These are phyloP conservation scores for Alternaria consortialis DNA, from an alignment of 2,329 filamentous ascomycete species.

Conservation along the genomic window DNA sequence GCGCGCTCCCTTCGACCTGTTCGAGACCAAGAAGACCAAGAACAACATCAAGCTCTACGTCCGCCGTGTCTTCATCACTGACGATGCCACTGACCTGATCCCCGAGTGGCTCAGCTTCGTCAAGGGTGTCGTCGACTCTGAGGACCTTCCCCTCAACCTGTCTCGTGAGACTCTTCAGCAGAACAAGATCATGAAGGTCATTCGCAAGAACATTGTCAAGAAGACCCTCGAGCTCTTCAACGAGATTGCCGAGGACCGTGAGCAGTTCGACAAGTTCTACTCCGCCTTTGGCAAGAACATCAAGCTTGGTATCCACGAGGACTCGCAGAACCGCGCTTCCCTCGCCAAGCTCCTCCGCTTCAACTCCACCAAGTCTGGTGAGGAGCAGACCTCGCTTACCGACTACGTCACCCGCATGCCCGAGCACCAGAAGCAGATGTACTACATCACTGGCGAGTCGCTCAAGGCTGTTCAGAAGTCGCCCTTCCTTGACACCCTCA, in stretches of 20 bases:
- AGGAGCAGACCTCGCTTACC: slow-evolving; percentile 90
- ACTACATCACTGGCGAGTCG: slow-evolving; percentile 99
- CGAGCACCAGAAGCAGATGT: slow-evolving; percentile 99
- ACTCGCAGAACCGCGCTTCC: slow-evolving; percentile 90
- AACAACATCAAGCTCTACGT: slow-evolving; percentile 99
- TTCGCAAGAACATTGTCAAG: slow-evolving; percentile 99
- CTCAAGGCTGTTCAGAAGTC: slow-evolving; percentile 98
- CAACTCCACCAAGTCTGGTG: slow-evolving; percentile 98
- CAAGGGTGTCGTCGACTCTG: slow-evolving; percentile 99
- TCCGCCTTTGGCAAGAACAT: slow-evolving; percentile 99
- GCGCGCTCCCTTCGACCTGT: slow-evolving; percentile 98
- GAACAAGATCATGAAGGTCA: slow-evolving; percentile 99
- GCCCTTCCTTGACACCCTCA: slow-evolving; percentile 97
- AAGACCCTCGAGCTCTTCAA: slow-evolving; percentile 99
- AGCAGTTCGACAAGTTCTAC: slow-evolving; percentile 99
- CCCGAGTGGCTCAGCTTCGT: slow-evolving; percentile 99
- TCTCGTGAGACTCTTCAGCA: slow-evolving; percentile 99
- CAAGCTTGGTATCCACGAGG: slow-evolving; percentile 99
- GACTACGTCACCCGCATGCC: slow-evolving; percentile 99
- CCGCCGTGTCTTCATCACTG: slow-evolving; percentile 99
- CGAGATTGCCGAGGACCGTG: slow-evolving; percentile 99
- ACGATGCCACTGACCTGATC: slow-evolving; percentile 98
- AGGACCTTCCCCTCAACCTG: slow-evolving; percentile 98
- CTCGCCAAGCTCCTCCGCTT: slow-evolving; percentile 99
- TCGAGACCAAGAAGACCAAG: slow-evolving; percentile 99